phyloP scores from a whole-genome alignment of 495 filamentous ascomycete genomes.

The Penicillium argentinense region DNA sequence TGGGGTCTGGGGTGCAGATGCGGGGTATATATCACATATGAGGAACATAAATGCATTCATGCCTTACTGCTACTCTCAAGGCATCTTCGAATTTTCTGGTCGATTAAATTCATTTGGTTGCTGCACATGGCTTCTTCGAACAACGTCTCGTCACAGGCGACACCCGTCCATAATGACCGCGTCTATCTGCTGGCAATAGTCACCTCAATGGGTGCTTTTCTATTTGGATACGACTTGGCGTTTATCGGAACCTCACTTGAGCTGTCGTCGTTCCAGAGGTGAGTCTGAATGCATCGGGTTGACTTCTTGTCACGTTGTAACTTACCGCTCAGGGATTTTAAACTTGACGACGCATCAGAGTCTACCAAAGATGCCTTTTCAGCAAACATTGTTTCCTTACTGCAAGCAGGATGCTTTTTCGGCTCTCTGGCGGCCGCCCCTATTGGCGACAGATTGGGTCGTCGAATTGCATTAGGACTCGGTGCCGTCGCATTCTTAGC shows the following conservation, averaged over 20 bases:
- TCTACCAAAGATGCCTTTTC: conserved; percentile 27
- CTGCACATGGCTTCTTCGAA: too few species aligned
- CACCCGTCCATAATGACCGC: conserved; percentile 2
- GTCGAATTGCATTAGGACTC: conserved; percentile 47
- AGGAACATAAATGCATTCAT: too few species aligned
- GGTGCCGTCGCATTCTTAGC: conserved; percentile 52
- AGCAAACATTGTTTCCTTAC: conserved; percentile 59
- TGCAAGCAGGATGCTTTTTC: conserved; percentile 52
- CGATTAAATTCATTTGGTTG: too few species aligned
- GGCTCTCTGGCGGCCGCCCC: conserved; percentile 31
- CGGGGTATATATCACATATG: too few species aligned
- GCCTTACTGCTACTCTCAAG: too few species aligned
- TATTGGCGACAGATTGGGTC: conserved; percentile 45
- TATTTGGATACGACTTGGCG: conserved; percentile 23
- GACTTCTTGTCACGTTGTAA: too few species aligned
- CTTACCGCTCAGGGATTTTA: too few species aligned
- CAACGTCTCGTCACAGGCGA: too few species aligned
- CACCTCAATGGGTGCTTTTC: conserved; percentile 18
- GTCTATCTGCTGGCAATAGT: conserved; percentile 20
- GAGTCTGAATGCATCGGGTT: too few species aligned
- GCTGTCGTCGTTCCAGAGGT: conserved; percentile 12
- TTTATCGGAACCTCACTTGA: conserved; percentile 22
- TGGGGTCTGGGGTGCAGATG: too few species aligned
- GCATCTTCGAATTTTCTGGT: too few species aligned
- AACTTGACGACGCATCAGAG: conserved; percentile 6